Conservation (phyloP, 2,329 filamentous ascomycete species). For the Colletotrichum incanum region DNA sequence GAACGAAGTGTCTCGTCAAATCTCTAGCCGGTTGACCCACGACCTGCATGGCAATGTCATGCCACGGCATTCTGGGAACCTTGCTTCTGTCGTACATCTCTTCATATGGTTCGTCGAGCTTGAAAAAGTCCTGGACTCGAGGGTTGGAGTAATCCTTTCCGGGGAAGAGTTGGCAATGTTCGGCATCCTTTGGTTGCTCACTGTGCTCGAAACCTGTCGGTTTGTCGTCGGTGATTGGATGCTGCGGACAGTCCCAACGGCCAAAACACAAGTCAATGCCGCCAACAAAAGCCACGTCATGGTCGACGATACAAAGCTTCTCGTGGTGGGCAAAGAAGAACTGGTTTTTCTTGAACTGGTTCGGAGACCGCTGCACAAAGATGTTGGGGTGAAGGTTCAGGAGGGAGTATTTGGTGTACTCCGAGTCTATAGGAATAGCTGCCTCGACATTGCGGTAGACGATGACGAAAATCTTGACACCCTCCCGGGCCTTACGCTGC, state of each 20-base stretch:
- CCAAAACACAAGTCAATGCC: constrained; percentile 98
- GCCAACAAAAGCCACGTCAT: constrained; percentile 94
- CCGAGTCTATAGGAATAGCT: constrained; percentile 96
- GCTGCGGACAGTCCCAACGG: constrained; percentile 96
- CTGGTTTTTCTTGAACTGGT: constrained; percentile 98
- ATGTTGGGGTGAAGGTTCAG: constrained; percentile 96
- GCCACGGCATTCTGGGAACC: constrained; percentile 97
- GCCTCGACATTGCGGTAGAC: constrained; percentile 98
- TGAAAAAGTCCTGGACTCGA: constrained; percentile 94
- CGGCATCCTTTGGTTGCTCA: constrained; percentile 85
- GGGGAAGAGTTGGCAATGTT: constrained; percentile 96
- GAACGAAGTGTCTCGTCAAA: constrained; percentile 94
- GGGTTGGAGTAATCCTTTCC: constrained; percentile 99
- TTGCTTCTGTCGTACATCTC: constrained; percentile 97
- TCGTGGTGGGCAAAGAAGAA: constrained; percentile 99
- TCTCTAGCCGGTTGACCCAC: constrained; percentile 96
- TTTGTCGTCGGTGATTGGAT: constrained; percentile 92
- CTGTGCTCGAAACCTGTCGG: constrained; percentile 92
- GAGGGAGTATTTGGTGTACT: constrained; percentile 97
- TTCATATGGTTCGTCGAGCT: constrained; percentile 93
- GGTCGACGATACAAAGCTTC: constrained; percentile 97
- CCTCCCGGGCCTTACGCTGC: constrained; percentile 93
- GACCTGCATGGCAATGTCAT: constrained; percentile 98
- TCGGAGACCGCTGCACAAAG: constrained; percentile 95
- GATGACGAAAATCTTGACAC: constrained; percentile 97